Percentiles rank a stretch among this genome's conserved stretches.
phyloP scores from a whole-genome alignment of 2,329 filamentous ascomycete genomes.

The Aspergillus sp. region DNA sequence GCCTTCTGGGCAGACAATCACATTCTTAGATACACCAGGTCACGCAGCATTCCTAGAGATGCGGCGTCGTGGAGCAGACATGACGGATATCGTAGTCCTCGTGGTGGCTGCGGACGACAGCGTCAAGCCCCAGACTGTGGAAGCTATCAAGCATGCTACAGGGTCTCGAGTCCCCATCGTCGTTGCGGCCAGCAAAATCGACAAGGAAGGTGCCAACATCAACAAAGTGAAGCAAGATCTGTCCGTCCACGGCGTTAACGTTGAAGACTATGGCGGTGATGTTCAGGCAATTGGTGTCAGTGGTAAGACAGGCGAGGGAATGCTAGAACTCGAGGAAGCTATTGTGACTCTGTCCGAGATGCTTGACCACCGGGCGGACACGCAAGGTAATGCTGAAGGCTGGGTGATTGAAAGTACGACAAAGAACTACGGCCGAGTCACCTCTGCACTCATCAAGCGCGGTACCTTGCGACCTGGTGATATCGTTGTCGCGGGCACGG shows the following conservation, averaged over 20 bases:
- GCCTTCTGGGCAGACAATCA: conserved; percentile 79
- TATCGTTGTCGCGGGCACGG: conserved; percentile 75
- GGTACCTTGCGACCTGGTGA: conserved; percentile 77
- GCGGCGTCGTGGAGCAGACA: conserved; percentile 88
- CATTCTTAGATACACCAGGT: conserved; percentile 92
- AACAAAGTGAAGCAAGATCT: conserved; percentile 86
- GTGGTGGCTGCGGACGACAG: conserved; percentile 96
- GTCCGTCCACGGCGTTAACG: conserved; percentile 70
- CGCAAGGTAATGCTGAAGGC: conserved; percentile 70
- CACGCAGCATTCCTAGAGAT: conserved; percentile 94
- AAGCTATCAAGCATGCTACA: conserved; percentile 89
- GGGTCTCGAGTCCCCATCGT: conserved; percentile 86
- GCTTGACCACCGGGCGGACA: conserved; percentile 77
- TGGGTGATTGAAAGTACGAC: conserved; percentile 90
- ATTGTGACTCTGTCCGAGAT: conserved; percentile 80
- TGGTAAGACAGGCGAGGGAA: conserved; percentile 87
- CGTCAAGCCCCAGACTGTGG: conserved; percentile 92
- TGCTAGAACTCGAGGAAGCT: conserved; percentile 85
- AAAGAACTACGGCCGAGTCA: conserved; percentile 73
- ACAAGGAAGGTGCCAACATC: conserved; percentile 73
- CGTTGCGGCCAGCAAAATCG: conserved; percentile 95
- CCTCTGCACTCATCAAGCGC: conserved; percentile 79
- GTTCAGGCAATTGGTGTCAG: conserved; percentile 86
- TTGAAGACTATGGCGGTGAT: conserved; percentile 92
- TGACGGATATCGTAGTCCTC: conserved; percentile 92